These are phyloP conservation scores for Fistulinella cinereoalba DNA, from an alignment of 1,284 basidiomycete genomes.

Conservation along the genomic window DNA sequence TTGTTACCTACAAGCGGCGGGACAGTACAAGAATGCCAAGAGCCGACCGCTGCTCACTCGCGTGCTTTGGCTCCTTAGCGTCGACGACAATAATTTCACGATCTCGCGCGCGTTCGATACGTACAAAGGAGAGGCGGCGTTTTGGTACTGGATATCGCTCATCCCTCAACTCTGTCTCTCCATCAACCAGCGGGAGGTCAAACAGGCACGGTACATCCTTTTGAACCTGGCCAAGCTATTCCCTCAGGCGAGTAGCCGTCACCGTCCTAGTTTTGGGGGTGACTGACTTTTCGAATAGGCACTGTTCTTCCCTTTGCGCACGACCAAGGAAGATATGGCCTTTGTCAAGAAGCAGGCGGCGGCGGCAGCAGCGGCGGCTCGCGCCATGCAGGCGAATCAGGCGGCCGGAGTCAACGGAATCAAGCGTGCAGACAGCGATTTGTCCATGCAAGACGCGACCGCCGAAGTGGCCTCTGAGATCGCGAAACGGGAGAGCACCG, in stretches of 20 bases:
- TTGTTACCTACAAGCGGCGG: slow-evolving; percentile 97
- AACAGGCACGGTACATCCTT: slow-evolving; percentile 88
- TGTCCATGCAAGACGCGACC: slow-evolving; percentile 34
- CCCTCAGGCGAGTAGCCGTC: slow-evolving; percentile 75
- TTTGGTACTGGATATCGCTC: slow-evolving; percentile 99
- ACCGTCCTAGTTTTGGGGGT: neutral
- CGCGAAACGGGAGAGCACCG: slow-evolving; percentile 26
- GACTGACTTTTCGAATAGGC: slow-evolving; percentile 54
- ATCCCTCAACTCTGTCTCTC: slow-evolving; percentile 96
- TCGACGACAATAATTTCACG: slow-evolving; percentile 78
- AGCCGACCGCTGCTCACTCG: slow-evolving; percentile 89
- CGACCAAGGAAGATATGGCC: slow-evolving; percentile 86
- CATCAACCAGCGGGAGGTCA: slow-evolving; percentile 88
- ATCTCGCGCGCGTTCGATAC: slow-evolving; percentile 92
- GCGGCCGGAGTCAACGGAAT: slow-evolving; percentile 23
- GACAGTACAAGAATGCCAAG: slow-evolving; percentile 93
- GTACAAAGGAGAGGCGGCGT: slow-evolving; percentile 95
- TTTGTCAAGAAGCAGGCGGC: slow-evolving; percentile 47
- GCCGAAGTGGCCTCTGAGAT: slow-evolving; percentile 29
- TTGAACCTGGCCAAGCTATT: slow-evolving; percentile 89
- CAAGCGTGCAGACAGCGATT: slow-evolving; percentile 31
- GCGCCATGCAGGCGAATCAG: slow-evolving; percentile 29
- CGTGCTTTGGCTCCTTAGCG: slow-evolving; percentile 93
- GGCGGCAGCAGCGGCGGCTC: slow-evolving; percentile 37
- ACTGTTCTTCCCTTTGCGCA: slow-evolving; percentile 93